Base-by-base conservation (phyloP, 2,329 filamentous ascomycete genomes). In the Nannizziopsis barbatae region DNA sequence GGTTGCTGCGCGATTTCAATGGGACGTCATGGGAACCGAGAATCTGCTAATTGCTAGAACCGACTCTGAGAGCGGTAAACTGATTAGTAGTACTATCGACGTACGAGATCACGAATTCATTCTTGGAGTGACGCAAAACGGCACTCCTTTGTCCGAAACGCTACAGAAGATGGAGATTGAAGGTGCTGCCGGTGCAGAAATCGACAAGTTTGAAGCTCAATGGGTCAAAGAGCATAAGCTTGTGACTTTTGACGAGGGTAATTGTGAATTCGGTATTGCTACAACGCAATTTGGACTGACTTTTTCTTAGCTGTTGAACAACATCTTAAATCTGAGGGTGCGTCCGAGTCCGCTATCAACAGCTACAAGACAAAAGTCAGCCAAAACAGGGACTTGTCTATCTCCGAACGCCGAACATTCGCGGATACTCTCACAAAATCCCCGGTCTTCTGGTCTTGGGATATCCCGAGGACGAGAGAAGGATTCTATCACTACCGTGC, bases 101-200 rank as follows among this genome's bases (percentile, higher is more conserved):
- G 83, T 88, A 5, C 84, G 92, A 50, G 92, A 98, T 62, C 92
- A 98, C 66, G 90, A 96, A 66, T 96, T 90, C 70, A 95, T 98
- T 60, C 81, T 94, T 18, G 90, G 90, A 47, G 80, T 94, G 2
- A 77, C 85, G 0, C 83, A 92, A 9, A 74, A 81, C n/a, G 74
- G 81, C 7, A 83, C 87, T 56, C 85, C 89, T 2, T 74, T 96
- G 3, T 84, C 90, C 15, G 92, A 96, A 65, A 86, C 83, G 0
- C 74, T 98, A 31, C 90, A 95, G 62, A 77, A 76, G 18, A 95
- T 96, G 87, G 92, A 98, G 62, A 72, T 81, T 47, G 70, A 76
- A 31, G 92, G 92, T 32, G 86, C 86, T 0, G 70, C 78, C 0
- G 84, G 86, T 0, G 65, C 79, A 1, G 88, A 95, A 60, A 87